These are phyloP conservation scores for Globisporangium yorkense DNA, from an alignment of 352 stramenopile species.

Conservation along the genomic window DNA sequence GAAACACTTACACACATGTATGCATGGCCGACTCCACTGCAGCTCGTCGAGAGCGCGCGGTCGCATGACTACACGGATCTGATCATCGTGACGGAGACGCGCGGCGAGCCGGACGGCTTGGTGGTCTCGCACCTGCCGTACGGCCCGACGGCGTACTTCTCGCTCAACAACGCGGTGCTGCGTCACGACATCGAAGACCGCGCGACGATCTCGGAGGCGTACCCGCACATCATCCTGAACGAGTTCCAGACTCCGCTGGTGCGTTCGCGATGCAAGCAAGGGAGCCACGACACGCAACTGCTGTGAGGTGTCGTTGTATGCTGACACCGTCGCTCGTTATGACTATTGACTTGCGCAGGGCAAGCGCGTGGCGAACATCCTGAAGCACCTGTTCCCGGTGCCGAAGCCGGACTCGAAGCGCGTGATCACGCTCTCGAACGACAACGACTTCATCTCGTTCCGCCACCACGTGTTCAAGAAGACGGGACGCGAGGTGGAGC, in stretches of 20 bases:
- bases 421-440: constrained; percentile 97
- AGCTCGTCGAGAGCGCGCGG: constrained; percentile 96
- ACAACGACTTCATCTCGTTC: constrained; percentile 99
- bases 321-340: neutral
- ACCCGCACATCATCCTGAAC: constrained; percentile 97
- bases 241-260: constrained; percentile 92
- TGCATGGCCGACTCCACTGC: constrained; percentile 19
- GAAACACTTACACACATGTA: neutral
- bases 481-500: constrained; percentile 86
- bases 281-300: neutral
- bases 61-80: constrained; percentile 98
- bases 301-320: neutral
- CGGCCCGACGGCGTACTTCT: constrained; percentile 98
- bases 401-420: constrained; percentile 95
- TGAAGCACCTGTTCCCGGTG: constrained; percentile 99
- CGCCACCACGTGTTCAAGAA: constrained; percentile 99
- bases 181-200: constrained; percentile 98
- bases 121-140: constrained; percentile 98
- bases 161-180: constrained; percentile 94
- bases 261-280: constrained; percentile 5
- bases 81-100: constrained; percentile 97
- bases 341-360: constrained; percentile 29
- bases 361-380: constrained; percentile 94
- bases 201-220: constrained; percentile 89
- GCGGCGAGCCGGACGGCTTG: constrained; percentile 97